These are phyloP conservation scores for Saccharomycopsis sp. DNA, from an alignment of 805 yeast species.

Conservation along the genomic window DNA sequence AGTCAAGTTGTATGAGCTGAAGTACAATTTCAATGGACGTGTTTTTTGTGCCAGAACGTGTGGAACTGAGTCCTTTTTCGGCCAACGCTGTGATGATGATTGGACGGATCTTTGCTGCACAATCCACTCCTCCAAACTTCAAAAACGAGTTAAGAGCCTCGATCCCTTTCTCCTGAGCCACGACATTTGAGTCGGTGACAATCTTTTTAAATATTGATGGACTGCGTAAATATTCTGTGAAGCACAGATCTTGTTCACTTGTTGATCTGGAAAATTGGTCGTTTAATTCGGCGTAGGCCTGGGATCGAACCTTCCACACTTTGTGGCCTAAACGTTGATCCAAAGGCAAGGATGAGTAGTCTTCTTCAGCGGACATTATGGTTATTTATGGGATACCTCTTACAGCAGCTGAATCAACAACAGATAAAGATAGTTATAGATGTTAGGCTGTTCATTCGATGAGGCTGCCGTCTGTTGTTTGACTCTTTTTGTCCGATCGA, in stretches of 20 bases:
- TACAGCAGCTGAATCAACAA: too few species aligned
- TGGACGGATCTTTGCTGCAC: conserved; percentile 35
- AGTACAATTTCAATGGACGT: conserved; percentile 56
- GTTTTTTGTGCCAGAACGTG: conserved; percentile 66
- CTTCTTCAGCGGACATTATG: conserved; percentile 44
- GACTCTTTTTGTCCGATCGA: too few species aligned
- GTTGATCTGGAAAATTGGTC: conserved; percentile 46
- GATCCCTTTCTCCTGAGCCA: conserved; percentile 82
- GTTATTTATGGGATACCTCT: too few species aligned
- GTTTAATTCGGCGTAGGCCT: conserved; percentile 65
- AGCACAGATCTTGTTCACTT: conserved; percentile 46
- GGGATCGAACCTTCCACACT: conserved; percentile 79
- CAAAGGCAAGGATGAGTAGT: conserved; percentile 54
- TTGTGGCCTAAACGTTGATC: conserved; percentile 60
- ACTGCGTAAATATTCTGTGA: conserved; percentile 40
- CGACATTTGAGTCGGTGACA: conserved; percentile 75
- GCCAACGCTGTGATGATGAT: conserved; percentile 45
- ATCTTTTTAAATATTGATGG: conserved; percentile 52
- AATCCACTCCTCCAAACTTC: conserved; percentile 46
- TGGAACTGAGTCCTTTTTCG: conserved; percentile 75
- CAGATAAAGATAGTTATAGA: too few species aligned
- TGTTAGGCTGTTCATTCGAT: too few species aligned
- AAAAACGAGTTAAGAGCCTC: conserved; percentile 47
- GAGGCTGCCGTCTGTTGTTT: too few species aligned
- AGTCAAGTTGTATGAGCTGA: conserved; percentile 44